Conservation (phyloP, 2,329 filamentous ascomycete species). For the Diaporthe eres region DNA sequence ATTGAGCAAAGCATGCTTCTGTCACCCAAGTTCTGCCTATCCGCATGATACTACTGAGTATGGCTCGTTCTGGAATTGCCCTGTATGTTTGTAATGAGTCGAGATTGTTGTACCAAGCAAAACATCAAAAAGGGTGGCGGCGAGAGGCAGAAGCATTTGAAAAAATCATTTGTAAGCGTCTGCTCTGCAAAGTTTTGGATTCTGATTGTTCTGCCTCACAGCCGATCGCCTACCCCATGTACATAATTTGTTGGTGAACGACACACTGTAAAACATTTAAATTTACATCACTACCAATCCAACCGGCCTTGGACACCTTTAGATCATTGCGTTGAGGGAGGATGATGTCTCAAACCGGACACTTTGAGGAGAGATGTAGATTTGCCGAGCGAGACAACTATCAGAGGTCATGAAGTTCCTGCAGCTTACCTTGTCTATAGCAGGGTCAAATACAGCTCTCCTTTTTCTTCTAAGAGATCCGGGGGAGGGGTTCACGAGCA, state of each 20-base stretch:
- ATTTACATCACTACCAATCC: not conserved
- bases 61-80: not conserved
- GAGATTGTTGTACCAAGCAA: not conserved
- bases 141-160: not conserved
- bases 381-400: no score
- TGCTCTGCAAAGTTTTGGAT: not conserved
- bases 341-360: no score
- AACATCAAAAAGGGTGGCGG: not conserved
- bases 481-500: not conserved
- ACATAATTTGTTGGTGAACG: not conserved
- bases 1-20: not conserved
- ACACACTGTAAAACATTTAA: not conserved
- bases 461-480: not conserved
- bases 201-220: not conserved
- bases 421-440: not conserved
- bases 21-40: not conserved
- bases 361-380: not conserved
- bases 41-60: not conserved
- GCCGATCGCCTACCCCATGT: not conserved
- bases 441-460: not conserved
- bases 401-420: not conserved
- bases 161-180: not conserved
- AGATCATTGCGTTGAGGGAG: not conserved
- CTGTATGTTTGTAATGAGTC: not conserved
- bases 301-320: not conserved